phyloP scores from a whole-genome alignment of 306 rosid genomes.

The Sesbania bispinosa region DNA sequence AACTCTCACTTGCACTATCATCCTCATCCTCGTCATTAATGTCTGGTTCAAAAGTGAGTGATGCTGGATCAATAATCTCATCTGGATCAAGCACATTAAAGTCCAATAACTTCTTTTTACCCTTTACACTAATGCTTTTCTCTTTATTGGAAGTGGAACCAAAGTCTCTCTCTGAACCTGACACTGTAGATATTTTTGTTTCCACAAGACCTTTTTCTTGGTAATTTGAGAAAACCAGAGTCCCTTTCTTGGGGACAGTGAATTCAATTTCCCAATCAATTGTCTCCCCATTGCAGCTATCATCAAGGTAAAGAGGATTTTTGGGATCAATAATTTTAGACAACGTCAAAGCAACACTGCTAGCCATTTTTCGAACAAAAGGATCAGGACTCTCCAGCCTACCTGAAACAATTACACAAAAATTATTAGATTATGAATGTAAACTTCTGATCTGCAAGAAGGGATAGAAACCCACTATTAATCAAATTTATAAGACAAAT shows the following conservation, averaged over 20 bases:
- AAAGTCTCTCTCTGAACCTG: constrained; percentile 32
- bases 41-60: constrained; percentile 56
- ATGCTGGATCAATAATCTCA: constrained; percentile 80
- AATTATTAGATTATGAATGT: constrained; percentile 5
- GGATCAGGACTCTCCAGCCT: constrained; percentile 88
- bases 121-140: constrained; percentile 32
- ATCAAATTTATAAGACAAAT: constrained; percentile 22
- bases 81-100: constrained; percentile 76
- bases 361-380: constrained; percentile 85
- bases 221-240: constrained; percentile 25
- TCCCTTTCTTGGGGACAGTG: constrained; percentile 44
- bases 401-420: constrained; percentile 59
- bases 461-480: neutral
- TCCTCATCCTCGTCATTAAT: constrained; percentile 46
- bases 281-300: constrained; percentile 61
- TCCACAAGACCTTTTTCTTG: constrained; percentile 31
- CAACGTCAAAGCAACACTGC: constrained; percentile 72
- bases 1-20: constrained; percentile 67
- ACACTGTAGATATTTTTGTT: constrained; percentile 27
- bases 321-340: constrained; percentile 91
- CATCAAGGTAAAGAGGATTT: constrained; percentile 91
- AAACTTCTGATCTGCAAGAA: constrained; percentile 25
- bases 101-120: constrained; percentile 49
- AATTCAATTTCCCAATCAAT: constrained; percentile 84
- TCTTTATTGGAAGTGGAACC: constrained; percentile 32